Evolutionary conservation across 805 yeast species (phyloP), one percentile per base, ranked within the genome.

Genomic region (Candida odintsovae): DNA sequence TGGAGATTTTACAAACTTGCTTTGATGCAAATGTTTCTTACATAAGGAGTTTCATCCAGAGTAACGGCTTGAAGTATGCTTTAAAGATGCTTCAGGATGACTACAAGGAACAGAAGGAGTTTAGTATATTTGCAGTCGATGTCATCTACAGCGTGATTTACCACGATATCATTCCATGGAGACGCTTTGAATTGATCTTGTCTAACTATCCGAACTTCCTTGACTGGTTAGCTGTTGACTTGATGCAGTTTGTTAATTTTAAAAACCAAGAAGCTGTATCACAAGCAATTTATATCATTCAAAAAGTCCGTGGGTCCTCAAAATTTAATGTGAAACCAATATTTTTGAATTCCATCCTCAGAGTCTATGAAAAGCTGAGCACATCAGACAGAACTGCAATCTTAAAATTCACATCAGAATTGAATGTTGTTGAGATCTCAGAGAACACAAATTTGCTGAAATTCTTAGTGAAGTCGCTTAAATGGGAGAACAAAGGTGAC

Each of bases 31-130:
- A 56, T 10, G 68, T 66, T 15, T 54, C 51, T 21, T 68, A 73
- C 2, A 49, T 73, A 12, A 58, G 68, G 4, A 63, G 67, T 66
- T 71, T 74, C 49, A 65, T 74, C 5, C 69, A 76, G 3, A 62
- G 71, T 43, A 80, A 80, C 4, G 77, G 77, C 0, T 54, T 75
- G 20, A 64, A 67, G 33, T 63, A 67, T 4, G 55, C 70, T 19
- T 55, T 76, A 3, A 65, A 68, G 37, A 66, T 75, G 42, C 64
- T 74, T 3, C 76, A 74, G 46, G 78, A 71, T 44, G 75, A 73
- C 45, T 71, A 65, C 45, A 73, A 69, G 42, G 39, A 61, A 1
- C 56, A 65, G 4, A 75, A 73, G 0, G 64, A 61, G 16, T 64
- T 72, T 46, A 68, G 75, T 2, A 44, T 66, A 10, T 67, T 66